A percentile compares a stretch with the other conserved stretches of the same genome.
Conservation (phyloP, 192 early-diverging fungal species). For the Thoreauomyces humboldtii region DNA sequence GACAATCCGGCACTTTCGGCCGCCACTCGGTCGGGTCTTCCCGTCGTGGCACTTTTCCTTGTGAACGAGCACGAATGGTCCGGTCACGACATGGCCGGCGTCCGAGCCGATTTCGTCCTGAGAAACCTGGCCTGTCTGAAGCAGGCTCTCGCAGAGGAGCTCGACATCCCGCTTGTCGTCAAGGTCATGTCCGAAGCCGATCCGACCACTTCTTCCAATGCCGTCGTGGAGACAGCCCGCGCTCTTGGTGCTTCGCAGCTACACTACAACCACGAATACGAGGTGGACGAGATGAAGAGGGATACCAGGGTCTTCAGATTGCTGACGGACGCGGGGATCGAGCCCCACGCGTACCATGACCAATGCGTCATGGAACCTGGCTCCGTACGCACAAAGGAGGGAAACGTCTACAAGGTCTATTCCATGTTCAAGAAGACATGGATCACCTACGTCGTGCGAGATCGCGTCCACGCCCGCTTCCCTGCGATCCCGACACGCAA, state of each 20-base stretch:
- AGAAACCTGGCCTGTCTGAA: constrained; percentile 44
- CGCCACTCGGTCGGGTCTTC: neutral
- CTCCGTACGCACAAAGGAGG: constrained; percentile 46
- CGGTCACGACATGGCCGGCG: constrained; percentile 50
- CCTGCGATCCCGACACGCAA: constrained; percentile 4
- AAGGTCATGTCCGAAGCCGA: constrained; percentile 21
- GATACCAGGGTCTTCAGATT: constrained; percentile 34
- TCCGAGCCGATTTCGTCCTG: constrained; percentile 54
- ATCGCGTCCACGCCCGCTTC: neutral
- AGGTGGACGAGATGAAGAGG: constrained; percentile 49
- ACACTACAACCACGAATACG: constrained; percentile 57
- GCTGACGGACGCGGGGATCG: constrained; percentile 13
- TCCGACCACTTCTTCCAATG: constrained; percentile 25
- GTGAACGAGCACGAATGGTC: constrained; percentile 54
- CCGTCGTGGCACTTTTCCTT: constrained; percentile 51
- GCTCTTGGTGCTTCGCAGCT: constrained; percentile 37
- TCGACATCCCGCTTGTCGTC: constrained; percentile 50
- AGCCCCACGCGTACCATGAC: constrained; percentile 40
- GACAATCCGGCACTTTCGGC: constrained; percentile 7
- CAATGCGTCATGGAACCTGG: constrained; percentile 58
- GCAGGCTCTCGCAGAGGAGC: constrained; percentile 18
- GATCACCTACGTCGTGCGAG: constrained; percentile 20
- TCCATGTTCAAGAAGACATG: constrained; percentile 43
- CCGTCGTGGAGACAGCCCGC: constrained; percentile 33
- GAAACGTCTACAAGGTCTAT: constrained; percentile 46